These are phyloP conservation scores for Neophaeococcomyces aloes DNA, from an alignment of 2,329 filamentous ascomycete genomes.

Conservation along the genomic window DNA sequence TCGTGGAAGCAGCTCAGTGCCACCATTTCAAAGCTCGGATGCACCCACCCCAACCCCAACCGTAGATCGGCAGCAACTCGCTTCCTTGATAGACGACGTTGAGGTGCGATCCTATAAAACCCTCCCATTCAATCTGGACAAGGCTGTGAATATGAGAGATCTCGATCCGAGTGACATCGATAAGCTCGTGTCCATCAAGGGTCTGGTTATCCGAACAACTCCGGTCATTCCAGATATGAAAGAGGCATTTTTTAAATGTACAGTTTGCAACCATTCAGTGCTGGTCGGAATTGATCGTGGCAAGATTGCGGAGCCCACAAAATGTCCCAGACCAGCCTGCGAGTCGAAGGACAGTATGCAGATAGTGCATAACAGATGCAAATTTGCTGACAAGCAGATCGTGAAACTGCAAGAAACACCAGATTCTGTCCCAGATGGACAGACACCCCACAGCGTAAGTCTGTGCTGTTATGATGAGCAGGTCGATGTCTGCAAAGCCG, in stretches of 20 bases:
- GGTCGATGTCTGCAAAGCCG: slow-evolving; percentile 94
- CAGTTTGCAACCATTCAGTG: slow-evolving; percentile 81
- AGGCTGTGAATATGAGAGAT: slow-evolving; percentile 81
- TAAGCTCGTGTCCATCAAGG: slow-evolving; percentile 88
- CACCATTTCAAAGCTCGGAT: slow-evolving; percentile 72
- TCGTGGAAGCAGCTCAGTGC: slow-evolving; percentile 58
- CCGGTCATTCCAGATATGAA: slow-evolving; percentile 99
- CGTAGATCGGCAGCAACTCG: slow-evolving; percentile 46
- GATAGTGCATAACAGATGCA: slow-evolving; percentile 90
- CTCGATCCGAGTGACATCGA: slow-evolving; percentile 95
- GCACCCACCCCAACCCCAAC: slow-evolving; percentile 26
- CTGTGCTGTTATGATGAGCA: slow-evolving; percentile 94
- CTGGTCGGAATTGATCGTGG: slow-evolving; percentile 88
- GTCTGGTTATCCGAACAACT: slow-evolving; percentile 87
- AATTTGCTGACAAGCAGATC: slow-evolving; percentile 94
- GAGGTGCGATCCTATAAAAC: slow-evolving; percentile 73
- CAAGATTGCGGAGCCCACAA: slow-evolving; percentile 87
- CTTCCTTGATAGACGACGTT: slow-evolving; percentile 57
- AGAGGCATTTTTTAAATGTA: slow-evolving; percentile 94
- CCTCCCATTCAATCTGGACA: slow-evolving; percentile 77
- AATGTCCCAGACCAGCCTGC: slow-evolving; percentile 75
- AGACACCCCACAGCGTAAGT: slow-evolving; percentile 94
- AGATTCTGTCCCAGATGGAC: slow-evolving; percentile 84
- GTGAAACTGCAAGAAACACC: slow-evolving; percentile 98
- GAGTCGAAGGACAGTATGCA: slow-evolving; percentile 90